phyloP scores from a whole-genome alignment of 1,284 basidiomycete genomes.

The Lentinus polychrous region DNA sequence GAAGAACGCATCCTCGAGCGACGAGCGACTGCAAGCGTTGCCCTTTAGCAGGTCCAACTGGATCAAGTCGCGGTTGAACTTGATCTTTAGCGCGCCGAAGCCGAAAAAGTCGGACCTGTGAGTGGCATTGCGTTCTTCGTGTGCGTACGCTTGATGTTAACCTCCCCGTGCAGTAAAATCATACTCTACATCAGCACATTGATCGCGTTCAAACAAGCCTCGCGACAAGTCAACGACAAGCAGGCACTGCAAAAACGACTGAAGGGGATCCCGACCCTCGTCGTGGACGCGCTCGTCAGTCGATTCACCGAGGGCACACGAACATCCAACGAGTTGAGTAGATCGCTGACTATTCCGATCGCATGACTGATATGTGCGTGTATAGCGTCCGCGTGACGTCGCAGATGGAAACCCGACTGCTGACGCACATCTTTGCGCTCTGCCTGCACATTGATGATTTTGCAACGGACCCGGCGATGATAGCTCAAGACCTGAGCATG shows the following conservation, averaged over 20 bases:
- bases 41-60: conserved; percentile 62
- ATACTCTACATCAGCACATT: conserved; percentile 76
- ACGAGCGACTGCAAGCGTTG: conserved; percentile 49
- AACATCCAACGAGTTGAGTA: conserved; percentile 52
- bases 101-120: conserved; percentile 56
- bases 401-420: conserved; percentile 60
- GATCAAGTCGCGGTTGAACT: conserved; percentile 53
- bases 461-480: conserved; percentile 55
- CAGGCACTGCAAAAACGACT: conserved; percentile 50
- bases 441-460: conserved; percentile 76
- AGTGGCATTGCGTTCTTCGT: conserved; percentile 18
- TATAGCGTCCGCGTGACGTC: conserved; percentile 63
- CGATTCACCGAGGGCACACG: conserved; percentile 74
- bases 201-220: conserved; percentile 56
- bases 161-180: conserved; percentile 67
- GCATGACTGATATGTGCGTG: neutral
- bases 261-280: conserved; percentile 47
- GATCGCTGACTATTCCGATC: neutral
- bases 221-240: conserved; percentile 39
- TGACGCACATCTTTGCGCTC: conserved; percentile 75
- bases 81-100: conserved; percentile 34
- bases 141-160: too few species aligned
- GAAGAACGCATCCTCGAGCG: conserved; percentile 39
- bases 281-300: conserved; percentile 71
- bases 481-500: conserved; percentile 73